phyloP scores from a whole-genome alignment of 768 basidiomycete species.

The Cubamyces sp. region DNA sequence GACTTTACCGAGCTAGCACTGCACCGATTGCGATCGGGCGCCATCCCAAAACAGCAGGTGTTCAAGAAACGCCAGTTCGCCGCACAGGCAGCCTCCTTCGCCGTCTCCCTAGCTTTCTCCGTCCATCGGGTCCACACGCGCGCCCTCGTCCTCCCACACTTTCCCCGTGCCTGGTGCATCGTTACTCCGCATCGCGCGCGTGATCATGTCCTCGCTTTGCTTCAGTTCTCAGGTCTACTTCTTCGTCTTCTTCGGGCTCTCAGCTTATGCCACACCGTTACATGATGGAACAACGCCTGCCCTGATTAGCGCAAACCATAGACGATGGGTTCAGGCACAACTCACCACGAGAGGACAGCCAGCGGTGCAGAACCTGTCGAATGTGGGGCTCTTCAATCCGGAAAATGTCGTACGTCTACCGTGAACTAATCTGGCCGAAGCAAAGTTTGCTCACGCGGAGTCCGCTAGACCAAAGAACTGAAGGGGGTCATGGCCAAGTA shows the following conservation, averaged over 20 bases:
- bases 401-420: slow-evolving; percentile 26
- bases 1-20: neutral
- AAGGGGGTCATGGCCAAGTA: slow-evolving; percentile 37
- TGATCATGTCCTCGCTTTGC: neutral
- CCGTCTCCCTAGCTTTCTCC: neutral
- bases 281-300: neutral
- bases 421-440: neutral
- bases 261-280: neutral
- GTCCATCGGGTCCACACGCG: neutral
- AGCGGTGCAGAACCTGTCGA: neutral
- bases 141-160: neutral
- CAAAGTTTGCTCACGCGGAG: neutral
- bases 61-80: slow-evolving; percentile 15
- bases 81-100: neutral
- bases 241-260: slow-evolving; percentile 4
- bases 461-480: slow-evolving; percentile 33
- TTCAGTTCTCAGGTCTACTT: neutral
- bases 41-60: slow-evolving; percentile 7
- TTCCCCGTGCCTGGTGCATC: slow-evolving; percentile 13
- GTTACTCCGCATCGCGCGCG: neutral
- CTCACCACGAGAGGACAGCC: neutral
- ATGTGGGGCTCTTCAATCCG: slow-evolving; percentile 29
- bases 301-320: neutral
- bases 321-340: neutral
- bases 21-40: slow-evolving; percentile 10